Evolutionary conservation across 2,329 filamentous ascomycete genomes (phyloP), one percentile per base, ranked within the genome.

Genomic region (Hyphodiscus sp.): DNA sequence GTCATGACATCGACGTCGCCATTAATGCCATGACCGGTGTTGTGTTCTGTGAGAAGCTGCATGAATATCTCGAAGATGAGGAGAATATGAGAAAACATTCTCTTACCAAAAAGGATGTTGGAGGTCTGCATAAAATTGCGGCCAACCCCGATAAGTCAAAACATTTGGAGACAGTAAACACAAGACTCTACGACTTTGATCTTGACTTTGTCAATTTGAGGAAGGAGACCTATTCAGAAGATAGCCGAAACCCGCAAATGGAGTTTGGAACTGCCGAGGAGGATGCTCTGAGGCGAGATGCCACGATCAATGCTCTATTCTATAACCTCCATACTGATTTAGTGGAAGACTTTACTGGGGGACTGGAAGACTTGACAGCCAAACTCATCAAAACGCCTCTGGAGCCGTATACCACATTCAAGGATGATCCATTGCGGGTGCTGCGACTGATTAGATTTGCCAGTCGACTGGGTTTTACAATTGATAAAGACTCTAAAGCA

Each of bases 61-160:
- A 82, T 58, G 77, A 84, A 59, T 88, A 87, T 65, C 85, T 89
- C 65, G 78, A 80, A 48, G 71, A 76, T 23, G 74, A 80, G 0
- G 78, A 77, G 4, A 82, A 84, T 55, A 71, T 80, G 2, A 73
- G 79, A 49, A 84, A 82, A 64, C 86, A 91, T 63, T 72, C 70
- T 10, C 76, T 85, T 47, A 68, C 69, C 29, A 67, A 71, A 18
- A 78, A 79, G 50, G 84, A 85, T 53, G 76, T 94, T 50, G 85
- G 87, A 48, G 86, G 82, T 58, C 76, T 96, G 30, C 87, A 96
- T 76, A 95, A 90, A 69, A 92, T 96, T 61, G 86, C 87, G 50
- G 86, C 86, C 53, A 97, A 97, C 68, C 92, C 91, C 0, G 91
- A 96, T 65, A 96, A 96, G 73, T 96, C 91, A 19, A 97, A 97